These are phyloP conservation scores for Rhynchosporium secalis DNA, from an alignment of 2,329 filamentous ascomycete genomes.

Conservation along the genomic window DNA sequence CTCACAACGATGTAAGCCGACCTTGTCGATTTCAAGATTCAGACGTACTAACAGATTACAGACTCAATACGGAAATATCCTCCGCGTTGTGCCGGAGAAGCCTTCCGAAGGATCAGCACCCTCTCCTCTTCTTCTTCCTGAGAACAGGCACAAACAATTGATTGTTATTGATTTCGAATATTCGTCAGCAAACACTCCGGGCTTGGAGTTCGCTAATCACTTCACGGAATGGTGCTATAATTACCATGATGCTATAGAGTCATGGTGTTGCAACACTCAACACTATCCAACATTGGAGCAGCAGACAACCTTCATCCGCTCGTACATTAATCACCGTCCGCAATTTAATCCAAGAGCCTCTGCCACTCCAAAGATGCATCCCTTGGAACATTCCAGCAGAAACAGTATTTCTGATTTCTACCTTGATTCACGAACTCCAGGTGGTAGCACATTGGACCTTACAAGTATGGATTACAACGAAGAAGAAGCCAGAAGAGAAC, in stretches of 20 bases:
- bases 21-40: background rate
- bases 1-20: constrained; percentile 86
- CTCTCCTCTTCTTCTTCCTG: constrained; percentile 82
- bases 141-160: constrained; percentile 93
- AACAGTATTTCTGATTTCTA: constrained; percentile 57
- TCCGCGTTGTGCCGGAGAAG: constrained; percentile 70
- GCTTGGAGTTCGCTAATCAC: constrained; percentile 94
- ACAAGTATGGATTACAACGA: constrained; percentile 45
- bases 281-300: constrained; percentile 78
- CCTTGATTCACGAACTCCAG: constrained; percentile 70
- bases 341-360: constrained; percentile 56
- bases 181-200: constrained; percentile 81
- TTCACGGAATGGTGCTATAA: constrained; percentile 99
- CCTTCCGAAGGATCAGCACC: constrained; percentile 31
- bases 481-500: constrained; percentile 62
- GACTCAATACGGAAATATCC: constrained; percentile 98
- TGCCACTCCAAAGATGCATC: constrained; percentile 38
- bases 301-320: constrained; percentile 79
- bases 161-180: constrained; percentile 99
- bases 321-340: constrained; percentile 82
- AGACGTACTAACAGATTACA: constrained; percentile 41
- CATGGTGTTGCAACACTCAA: constrained; percentile 67
- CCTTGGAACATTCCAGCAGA: constrained; percentile 30
- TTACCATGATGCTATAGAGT: constrained; percentile 72
- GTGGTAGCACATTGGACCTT: constrained; percentile 49